Conservation (phyloP, 371 early-diverging fungal species). For the Choanephora cucurbitarum region DNA sequence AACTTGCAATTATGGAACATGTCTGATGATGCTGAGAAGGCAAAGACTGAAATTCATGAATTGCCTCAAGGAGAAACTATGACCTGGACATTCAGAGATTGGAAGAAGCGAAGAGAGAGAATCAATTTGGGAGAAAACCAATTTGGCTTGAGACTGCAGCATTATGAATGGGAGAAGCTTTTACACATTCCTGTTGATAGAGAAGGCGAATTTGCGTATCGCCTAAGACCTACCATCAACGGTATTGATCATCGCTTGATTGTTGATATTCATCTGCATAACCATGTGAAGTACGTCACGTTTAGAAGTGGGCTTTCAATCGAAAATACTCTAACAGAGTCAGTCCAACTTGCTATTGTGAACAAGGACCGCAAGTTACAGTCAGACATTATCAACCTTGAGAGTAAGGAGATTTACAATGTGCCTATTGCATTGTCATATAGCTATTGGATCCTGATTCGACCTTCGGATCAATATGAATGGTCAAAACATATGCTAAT, state of each 20-base stretch:
- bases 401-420: constrained; percentile 57
- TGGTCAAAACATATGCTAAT: constrained; percentile 69
- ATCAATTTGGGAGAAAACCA: constrained; percentile 50
- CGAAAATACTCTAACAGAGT: constrained; percentile 59
- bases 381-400: constrained; percentile 26
- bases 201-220: constrained; percentile 67
- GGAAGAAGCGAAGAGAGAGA: constrained; percentile 72
- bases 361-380: constrained; percentile 39
- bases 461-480: constrained; percentile 67
- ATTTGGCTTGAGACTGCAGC: constrained; percentile 70
- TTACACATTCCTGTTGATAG: constrained; percentile 72
- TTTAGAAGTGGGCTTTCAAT: constrained; percentile 73
- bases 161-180: constrained; percentile 74
- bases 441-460: constrained; percentile 58
- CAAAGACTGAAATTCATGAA: constrained; percentile 46
- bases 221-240: constrained; percentile 63
- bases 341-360: constrained; percentile 61
- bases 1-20: constrained; percentile 79
- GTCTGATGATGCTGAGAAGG: constrained; percentile 33
- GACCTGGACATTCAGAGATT: constrained; percentile 85
- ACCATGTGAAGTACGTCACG: constrained; percentile 78
- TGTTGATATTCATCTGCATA: constrained; percentile 71
- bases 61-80: constrained; percentile 60
- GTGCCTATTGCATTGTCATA: constrained; percentile 72
- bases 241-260: constrained; percentile 69